These are phyloP conservation scores for Salix brachista DNA, from an alignment of 345 rosid genomes.

Conservation along the genomic window DNA sequence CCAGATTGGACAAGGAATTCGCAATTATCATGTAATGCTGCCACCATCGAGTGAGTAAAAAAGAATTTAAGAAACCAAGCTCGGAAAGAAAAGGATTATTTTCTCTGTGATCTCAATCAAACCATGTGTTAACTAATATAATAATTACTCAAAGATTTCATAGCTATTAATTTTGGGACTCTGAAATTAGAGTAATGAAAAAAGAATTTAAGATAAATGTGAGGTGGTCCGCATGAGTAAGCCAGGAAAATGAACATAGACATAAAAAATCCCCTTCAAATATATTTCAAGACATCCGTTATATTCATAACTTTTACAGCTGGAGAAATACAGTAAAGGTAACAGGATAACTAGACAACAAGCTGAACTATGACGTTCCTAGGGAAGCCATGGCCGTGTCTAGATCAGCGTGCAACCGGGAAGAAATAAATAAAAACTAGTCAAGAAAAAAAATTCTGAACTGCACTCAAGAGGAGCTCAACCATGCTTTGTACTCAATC, in stretches of 20 bases:
- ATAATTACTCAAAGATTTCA: too few species aligned
- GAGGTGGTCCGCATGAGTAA: not conserved
- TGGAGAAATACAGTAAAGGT: not conserved
- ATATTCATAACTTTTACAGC: not conserved
- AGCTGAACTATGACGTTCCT: not conserved
- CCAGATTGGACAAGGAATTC: too few species aligned
- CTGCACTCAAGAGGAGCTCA: not conserved
- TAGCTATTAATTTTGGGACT: too few species aligned
- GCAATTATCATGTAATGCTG: too few species aligned
- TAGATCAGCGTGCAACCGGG: not conserved
- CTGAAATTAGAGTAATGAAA: too few species aligned
- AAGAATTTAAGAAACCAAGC: too few species aligned
- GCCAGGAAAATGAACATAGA: not conserved
- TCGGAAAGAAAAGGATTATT: too few species aligned
- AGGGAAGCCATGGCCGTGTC: not conserved
- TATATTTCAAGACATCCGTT: not conserved
- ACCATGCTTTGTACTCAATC: not conserved
- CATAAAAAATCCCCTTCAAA: not conserved
- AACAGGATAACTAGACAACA: not conserved
- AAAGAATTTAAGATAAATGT: not conserved
- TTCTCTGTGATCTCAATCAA: too few species aligned
- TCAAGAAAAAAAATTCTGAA: not conserved
- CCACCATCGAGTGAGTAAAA: too few species aligned
- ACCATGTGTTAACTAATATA: too few species aligned
- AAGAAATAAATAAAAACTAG: not conserved